Conservation (phyloP, 1,139 yeast genomes). For the Yamadazyma friedrichii region DNA sequence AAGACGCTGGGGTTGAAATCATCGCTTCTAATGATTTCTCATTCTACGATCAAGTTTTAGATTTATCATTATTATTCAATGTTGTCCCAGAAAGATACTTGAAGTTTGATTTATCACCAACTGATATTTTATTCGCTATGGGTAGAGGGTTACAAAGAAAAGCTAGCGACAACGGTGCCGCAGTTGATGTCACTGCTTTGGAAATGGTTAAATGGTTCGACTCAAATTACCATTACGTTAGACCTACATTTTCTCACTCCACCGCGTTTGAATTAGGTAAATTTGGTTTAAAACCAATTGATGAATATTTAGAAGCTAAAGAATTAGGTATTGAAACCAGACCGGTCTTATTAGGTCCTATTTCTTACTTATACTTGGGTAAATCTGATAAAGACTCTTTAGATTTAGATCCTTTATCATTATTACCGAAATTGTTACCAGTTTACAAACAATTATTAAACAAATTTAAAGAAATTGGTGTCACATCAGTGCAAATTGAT, state of each 20-base stretch:
- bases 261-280: slow-evolving; percentile 90
- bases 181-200: slow-evolving; percentile 97
- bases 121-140: slow-evolving; percentile 97
- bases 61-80: slow-evolving; percentile 87
- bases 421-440: slow-evolving; percentile 85
- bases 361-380: slow-evolving; percentile 92
- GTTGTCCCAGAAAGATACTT: slow-evolving; percentile 96
- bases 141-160: slow-evolving; percentile 99
- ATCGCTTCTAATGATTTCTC: slow-evolving; percentile 98
- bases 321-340: slow-evolving; percentile 93
- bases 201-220: slow-evolving; percentile 99
- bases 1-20: slow-evolving; percentile 95
- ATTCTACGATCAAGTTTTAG: slow-evolving; percentile 95
- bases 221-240: slow-evolving; percentile 98
- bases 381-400: slow-evolving; percentile 97
- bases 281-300: slow-evolving; percentile 90
- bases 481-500: slow-evolving; percentile 91
- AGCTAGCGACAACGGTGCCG: slow-evolving; percentile 82
- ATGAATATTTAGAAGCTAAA: slow-evolving; percentile 97
- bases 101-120: slow-evolving; percentile 83
- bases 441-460: slow-evolving; percentile 85
- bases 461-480: slow-evolving; percentile 93
- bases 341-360: slow-evolving; percentile 96
- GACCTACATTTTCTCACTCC: slow-evolving; percentile 97
- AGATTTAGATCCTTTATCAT: slow-evolving; percentile 89